phyloP scores from a whole-genome alignment of 2,329 filamentous ascomycete genomes.

The Nemania sp. region DNA sequence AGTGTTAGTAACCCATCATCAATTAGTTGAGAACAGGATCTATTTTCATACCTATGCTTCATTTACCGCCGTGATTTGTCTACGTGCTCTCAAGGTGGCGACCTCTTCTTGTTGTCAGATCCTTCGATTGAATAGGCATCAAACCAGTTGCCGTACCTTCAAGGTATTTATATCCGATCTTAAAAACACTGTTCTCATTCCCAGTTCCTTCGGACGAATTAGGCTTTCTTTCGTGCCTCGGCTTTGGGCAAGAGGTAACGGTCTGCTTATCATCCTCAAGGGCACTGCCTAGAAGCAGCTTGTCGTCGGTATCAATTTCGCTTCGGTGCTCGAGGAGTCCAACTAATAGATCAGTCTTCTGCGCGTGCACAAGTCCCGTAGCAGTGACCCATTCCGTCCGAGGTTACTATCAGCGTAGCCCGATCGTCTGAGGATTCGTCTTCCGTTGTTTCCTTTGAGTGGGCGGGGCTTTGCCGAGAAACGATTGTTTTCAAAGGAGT shows the following conservation, averaged over 20 bases:
- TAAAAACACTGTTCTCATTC: slow-evolving; percentile 9
- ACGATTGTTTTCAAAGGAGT: too few species aligned
- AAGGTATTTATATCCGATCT: slow-evolving; percentile 9
- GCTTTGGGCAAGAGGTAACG: neutral
- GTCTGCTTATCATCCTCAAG: neutral
- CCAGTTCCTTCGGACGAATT: neutral
- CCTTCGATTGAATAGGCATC: slow-evolving; percentile 8
- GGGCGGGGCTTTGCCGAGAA: too few species aligned
- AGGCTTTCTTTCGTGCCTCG: neutral
- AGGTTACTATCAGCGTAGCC: neutral
- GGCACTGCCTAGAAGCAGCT: neutral
- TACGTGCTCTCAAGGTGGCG: slow-evolving; percentile 7
- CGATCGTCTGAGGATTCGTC: too few species aligned
- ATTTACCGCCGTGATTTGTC: slow-evolving; percentile 9
- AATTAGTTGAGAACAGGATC: neutral
- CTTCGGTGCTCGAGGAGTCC: neutral
- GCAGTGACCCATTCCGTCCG: neutral
- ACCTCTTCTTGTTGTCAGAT: slow-evolving; percentile 7
- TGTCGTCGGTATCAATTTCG: neutral
- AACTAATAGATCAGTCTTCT: slow-evolving; percentile 9
- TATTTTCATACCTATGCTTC: slow-evolving; percentile 4
- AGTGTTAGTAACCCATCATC: too few species aligned
- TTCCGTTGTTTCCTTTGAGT: too few species aligned
- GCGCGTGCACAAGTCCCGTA: slow-evolving; percentile 5
- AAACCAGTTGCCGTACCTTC: slow-evolving; percentile 6